Evolutionary conservation across 345 rosid species (phyloP).

Genomic region (Brassica nigra): DNA sequence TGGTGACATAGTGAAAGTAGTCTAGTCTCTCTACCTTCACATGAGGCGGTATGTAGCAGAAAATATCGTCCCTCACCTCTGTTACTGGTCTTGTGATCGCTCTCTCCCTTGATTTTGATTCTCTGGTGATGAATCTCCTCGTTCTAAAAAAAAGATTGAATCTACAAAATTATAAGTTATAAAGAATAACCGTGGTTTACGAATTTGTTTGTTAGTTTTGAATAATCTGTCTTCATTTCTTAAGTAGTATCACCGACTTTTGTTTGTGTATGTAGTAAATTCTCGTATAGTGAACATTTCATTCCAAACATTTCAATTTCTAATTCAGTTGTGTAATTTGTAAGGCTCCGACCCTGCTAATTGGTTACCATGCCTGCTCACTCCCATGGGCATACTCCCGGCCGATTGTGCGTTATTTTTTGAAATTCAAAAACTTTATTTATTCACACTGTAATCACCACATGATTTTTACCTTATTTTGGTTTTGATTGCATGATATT

Average conservation of each 20-base stretch:
- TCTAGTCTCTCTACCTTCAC: constrained; percentile 54
- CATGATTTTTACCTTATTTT: neutral
- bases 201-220: neutral
- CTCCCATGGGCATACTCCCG: neutral
- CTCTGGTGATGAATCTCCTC: constrained; percentile 52
- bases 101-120: constrained; percentile 35
- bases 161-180: neutral
- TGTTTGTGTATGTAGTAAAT: neutral
- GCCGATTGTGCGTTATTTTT: neutral
- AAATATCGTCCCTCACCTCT: constrained; percentile 71
- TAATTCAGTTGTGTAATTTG: neutral
- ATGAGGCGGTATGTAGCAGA: constrained; percentile 74
- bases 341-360: neutral
- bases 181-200: neutral
- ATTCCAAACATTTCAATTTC: neutral
- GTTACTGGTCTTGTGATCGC: constrained; percentile 35
- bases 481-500: neutral
- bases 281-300: neutral
- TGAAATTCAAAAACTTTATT: no score
- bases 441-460: no score
- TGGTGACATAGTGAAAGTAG: constrained; percentile 68
- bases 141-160: constrained; percentile 47
- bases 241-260: neutral
- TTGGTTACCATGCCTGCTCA: neutral
- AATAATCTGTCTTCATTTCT: neutral